A percentile compares a stretch with the other conserved stretches of the same genome.
Conservation (phyloP, 768 basidiomycete species). For the Mycena olivaceomarginata region DNA sequence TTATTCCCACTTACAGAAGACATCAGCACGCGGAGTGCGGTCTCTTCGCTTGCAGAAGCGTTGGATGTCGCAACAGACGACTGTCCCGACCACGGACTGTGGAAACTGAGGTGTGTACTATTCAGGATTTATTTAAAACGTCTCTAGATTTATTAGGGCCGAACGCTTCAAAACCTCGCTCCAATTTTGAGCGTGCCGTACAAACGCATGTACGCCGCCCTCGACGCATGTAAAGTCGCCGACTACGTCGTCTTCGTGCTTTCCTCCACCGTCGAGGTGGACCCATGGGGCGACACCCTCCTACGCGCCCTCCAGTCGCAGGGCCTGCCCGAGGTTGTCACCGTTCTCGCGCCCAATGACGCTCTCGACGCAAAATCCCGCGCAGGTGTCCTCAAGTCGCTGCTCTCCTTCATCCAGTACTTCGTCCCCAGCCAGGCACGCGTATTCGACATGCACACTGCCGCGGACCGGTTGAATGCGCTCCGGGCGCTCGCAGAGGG, state of each 20-base stretch:
- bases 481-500: conserved; percentile 91
- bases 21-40: conserved; percentile 70
- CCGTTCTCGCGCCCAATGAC: conserved; percentile 78
- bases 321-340: conserved; percentile 90
- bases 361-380: conserved; percentile 78
- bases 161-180: conserved; percentile 94
- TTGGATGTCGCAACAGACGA: conserved; percentile 74
- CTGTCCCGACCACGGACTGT: conserved; percentile 72
- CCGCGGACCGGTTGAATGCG: conserved; percentile 82
- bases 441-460: conserved; percentile 81
- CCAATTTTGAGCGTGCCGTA: conserved; percentile 90
- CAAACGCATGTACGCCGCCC: conserved; percentile 81
- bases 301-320: conserved; percentile 93
- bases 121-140: conserved; percentile 3
- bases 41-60: conserved; percentile 75
- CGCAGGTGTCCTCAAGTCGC: conserved; percentile 85
- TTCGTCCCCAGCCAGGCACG: conserved; percentile 91
- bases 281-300: conserved; percentile 90
- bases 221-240: conserved; percentile 91
- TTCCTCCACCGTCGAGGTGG: conserved; percentile 89
- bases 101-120: conserved; percentile 78
- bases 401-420: conserved; percentile 96
- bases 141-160: conserved; percentile 67
- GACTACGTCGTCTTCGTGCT: conserved; percentile 94
- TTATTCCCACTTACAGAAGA: conserved; percentile 90